These are phyloP conservation scores for Neonectria magnoliae DNA, from an alignment of 2,329 filamentous ascomycete genomes.

Conservation along the genomic window DNA sequence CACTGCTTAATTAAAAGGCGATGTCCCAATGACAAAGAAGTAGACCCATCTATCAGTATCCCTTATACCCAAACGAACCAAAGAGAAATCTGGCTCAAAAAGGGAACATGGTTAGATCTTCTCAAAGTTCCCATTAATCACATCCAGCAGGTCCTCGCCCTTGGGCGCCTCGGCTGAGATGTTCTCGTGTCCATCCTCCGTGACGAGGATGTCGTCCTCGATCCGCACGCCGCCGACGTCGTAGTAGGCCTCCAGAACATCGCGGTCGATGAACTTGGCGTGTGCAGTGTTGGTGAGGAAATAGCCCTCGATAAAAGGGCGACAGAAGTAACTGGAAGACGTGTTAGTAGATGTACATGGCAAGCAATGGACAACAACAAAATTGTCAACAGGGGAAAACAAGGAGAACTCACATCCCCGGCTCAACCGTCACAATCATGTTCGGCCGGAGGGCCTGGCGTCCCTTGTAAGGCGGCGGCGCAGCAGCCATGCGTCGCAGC, in stretches of 20 bases:
- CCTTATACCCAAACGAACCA: neutral
- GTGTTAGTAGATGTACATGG: slow-evolving; percentile 3
- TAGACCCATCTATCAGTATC: neutral
- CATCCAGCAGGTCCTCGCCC: slow-evolving; percentile 72
- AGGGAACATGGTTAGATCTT: slow-evolving; percentile 27
- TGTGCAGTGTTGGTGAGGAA: slow-evolving; percentile 69
- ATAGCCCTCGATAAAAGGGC: slow-evolving; percentile 76
- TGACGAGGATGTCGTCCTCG: slow-evolving; percentile 90
- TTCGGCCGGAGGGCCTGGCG: slow-evolving; percentile 61
- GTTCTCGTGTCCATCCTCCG: slow-evolving; percentile 81
- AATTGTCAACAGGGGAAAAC: neutral
- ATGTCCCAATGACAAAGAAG: neutral
- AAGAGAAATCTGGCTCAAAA: neutral
- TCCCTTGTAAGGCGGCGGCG: slow-evolving; percentile 44
- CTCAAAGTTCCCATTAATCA: slow-evolving; percentile 59
- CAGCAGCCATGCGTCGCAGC: slow-evolving; percentile 39
- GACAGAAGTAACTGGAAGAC: slow-evolving; percentile 73
- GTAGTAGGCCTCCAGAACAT: slow-evolving; percentile 75
- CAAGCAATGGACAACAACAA: neutral
- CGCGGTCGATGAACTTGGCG: slow-evolving; percentile 71
- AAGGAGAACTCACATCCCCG: slow-evolving; percentile 67
- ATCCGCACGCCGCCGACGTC: slow-evolving; percentile 89
- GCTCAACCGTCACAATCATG: slow-evolving; percentile 83
- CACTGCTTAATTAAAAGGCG: neutral
- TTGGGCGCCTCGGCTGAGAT: slow-evolving; percentile 80